phyloP scores from a whole-genome alignment of 2,329 filamentous ascomycete genomes.

The Monosporascus sp. region DNA sequence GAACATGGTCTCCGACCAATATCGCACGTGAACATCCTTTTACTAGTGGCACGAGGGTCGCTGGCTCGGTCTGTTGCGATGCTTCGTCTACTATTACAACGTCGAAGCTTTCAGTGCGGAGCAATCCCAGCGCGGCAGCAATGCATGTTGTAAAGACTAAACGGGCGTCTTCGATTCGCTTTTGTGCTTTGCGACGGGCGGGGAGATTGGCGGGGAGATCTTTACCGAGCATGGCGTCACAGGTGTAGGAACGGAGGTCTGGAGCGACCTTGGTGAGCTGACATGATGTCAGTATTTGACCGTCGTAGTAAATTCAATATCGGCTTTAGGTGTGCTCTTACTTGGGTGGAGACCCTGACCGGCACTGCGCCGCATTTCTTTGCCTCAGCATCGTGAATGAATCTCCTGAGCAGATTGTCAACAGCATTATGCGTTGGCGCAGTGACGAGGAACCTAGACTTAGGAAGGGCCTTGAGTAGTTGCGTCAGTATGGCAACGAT shows the following conservation, averaged over 20 bases:
- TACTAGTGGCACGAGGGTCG: slow-evolving; percentile 33
- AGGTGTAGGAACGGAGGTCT: slow-evolving; percentile 30
- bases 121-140: slow-evolving; percentile 35
- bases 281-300: not conserved
- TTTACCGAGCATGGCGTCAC: slow-evolving; percentile 27
- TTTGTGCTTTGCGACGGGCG: slow-evolving; percentile 31
- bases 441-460: slow-evolving; percentile 30
- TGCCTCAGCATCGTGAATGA: slow-evolving; percentile 13
- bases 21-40: slow-evolving; percentile 38
- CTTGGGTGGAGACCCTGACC: slow-evolving; percentile 23
- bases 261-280: slow-evolving; percentile 30
- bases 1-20: slow-evolving; percentile 41
- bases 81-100: slow-evolving; percentile 41
- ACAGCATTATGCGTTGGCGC: slow-evolving; percentile 42
- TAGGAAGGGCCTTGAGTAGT: slow-evolving; percentile 20
- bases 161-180: slow-evolving; percentile 28
- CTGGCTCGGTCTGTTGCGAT: slow-evolving; percentile 41
- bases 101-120: slow-evolving; percentile 32
- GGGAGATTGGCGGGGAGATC: slow-evolving; percentile 21
- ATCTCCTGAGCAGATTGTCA: slow-evolving; percentile 36
- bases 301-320: not conserved
- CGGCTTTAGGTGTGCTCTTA: too few species aligned
- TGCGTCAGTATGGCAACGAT: slow-evolving; percentile 33
- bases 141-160: slow-evolving; percentile 42
- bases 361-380: slow-evolving; percentile 1